Percentiles rank a stretch among this genome's conserved stretches.
phyloP scores from a whole-genome alignment of 805 yeast genomes.

The Lipomyces orientalis region DNA sequence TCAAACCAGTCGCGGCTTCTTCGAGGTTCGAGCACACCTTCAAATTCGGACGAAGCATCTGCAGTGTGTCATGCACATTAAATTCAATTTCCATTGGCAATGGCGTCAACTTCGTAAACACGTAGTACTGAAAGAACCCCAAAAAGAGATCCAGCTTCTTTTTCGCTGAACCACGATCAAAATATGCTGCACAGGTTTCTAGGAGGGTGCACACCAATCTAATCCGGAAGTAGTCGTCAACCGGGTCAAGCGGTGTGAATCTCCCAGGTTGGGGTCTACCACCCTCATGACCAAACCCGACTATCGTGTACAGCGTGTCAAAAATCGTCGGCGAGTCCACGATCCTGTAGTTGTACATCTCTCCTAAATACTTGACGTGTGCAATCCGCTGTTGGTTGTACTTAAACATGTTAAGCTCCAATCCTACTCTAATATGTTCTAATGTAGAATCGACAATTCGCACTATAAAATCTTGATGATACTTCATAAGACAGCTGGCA shows the following conservation, averaged over 20 bases:
- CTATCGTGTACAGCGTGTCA: slow-evolving; percentile 59
- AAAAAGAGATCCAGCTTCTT: slow-evolving; percentile 52
- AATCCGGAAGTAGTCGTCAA: slow-evolving; percentile 74
- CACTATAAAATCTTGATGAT: slow-evolving; percentile 52
- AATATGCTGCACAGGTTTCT: slow-evolving; percentile 42
- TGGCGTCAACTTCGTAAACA: slow-evolving; percentile 58
- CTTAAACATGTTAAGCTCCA: slow-evolving; percentile 68
- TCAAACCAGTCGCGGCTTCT: slow-evolving; percentile 54
- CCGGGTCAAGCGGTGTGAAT: slow-evolving; percentile 58
- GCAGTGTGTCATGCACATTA: slow-evolving; percentile 55
- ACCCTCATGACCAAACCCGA: slow-evolving; percentile 69
- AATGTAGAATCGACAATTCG: slow-evolving; percentile 64
- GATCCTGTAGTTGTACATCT: slow-evolving; percentile 57
- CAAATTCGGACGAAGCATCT: slow-evolving; percentile 45
- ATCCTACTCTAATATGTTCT: slow-evolving; percentile 67
- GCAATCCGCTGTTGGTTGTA: slow-evolving; percentile 66
- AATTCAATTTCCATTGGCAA: slow-evolving; percentile 71
- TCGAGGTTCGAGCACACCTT: slow-evolving; percentile 48
- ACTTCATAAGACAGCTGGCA: slow-evolving; percentile 47
- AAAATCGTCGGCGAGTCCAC: slow-evolving; percentile 55
- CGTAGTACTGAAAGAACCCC: slow-evolving; percentile 72
- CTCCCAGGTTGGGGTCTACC: slow-evolving; percentile 59
- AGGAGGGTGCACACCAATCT: slow-evolving; percentile 58
- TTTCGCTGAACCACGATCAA: slow-evolving; percentile 28
- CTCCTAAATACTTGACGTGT: slow-evolving; percentile 63